Evolutionary conservation across 768 basidiomycete genomes (phyloP).

Genomic region (Lepiota brunneoincarnata): DNA sequence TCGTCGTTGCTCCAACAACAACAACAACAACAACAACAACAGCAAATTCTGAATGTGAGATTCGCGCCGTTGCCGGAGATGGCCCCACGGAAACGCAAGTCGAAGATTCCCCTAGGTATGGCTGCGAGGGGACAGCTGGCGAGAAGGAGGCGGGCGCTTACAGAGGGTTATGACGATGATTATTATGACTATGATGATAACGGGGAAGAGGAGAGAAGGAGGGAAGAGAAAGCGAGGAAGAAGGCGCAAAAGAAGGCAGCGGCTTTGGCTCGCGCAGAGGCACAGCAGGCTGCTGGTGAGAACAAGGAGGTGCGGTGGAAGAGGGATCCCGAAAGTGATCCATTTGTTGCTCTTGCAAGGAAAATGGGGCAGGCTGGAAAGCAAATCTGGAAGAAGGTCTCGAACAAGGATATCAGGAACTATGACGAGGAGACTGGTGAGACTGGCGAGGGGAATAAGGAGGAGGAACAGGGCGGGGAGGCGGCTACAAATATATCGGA

Average conservation of each 20-base stretch:
- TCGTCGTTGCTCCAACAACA: conserved; percentile 16
- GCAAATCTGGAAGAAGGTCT: conserved; percentile 49
- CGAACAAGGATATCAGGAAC: conserved; percentile 29
- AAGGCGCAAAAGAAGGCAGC: conserved; percentile 15
- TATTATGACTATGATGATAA: conserved; percentile 29
- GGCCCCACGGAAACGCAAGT: conserved; percentile 47
- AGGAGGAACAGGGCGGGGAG: conserved; percentile 11
- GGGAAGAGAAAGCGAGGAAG: conserved; percentile 23
- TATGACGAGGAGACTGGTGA: conserved; percentile 16
- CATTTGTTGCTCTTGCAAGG: conserved; percentile 46
- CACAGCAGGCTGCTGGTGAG: too few species aligned
- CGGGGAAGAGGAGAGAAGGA: conserved; percentile 28
- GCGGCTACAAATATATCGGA: conserved; percentile 18
- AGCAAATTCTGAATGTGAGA: conserved; percentile 36
- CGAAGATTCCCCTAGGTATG: conserved; percentile 50
- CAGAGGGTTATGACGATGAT: conserved; percentile 3
- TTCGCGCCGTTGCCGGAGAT: conserved; percentile 61
- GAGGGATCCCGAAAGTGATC: conserved; percentile 37
- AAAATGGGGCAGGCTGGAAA: conserved; percentile 50
- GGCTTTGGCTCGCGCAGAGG: too few species aligned
- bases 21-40: not conserved
- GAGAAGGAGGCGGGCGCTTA: conserved; percentile 26
- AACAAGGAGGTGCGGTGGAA: conserved; percentile 7
- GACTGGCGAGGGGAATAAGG: conserved; percentile 16
- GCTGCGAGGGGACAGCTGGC: conserved; percentile 45